phyloP scores from a whole-genome alignment of 768 basidiomycete species.

The Kockovaella imperatae region DNA sequence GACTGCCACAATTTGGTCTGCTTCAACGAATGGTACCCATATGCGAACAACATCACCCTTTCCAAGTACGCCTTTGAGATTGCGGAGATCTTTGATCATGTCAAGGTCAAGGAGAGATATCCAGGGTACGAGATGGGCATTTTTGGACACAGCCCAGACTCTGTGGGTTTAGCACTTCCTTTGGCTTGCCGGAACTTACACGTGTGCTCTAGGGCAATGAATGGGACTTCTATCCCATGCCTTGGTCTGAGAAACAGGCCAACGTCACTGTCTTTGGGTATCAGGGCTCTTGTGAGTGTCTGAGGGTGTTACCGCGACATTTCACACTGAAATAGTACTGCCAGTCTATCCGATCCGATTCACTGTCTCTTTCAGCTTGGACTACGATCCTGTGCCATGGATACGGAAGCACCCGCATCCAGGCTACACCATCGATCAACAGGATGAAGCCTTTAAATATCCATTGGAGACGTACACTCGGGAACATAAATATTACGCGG shows the following conservation, averaged over 20 bases:
- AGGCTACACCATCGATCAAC: slow-evolving; percentile 29
- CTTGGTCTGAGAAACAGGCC: slow-evolving; percentile 26
- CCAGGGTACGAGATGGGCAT: slow-evolving; percentile 34
- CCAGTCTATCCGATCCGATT: slow-evolving; percentile 42
- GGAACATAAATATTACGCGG: slow-evolving; percentile 27
- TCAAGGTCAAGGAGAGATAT: slow-evolving; percentile 20
- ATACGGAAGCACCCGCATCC: slow-evolving; percentile 36
- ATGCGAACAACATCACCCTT: slow-evolving; percentile 41
- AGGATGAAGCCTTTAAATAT: slow-evolving; percentile 10
- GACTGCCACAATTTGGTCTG: slow-evolving; percentile 40
- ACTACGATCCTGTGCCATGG: slow-evolving; percentile 1
- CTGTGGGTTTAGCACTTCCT: slow-evolving; percentile 15
- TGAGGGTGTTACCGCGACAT: neutral
- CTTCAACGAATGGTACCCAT: slow-evolving; percentile 39
- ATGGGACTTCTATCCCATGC: slow-evolving; percentile 42
- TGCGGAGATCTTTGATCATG: slow-evolving; percentile 34
- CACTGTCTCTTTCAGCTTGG: slow-evolving; percentile 23
- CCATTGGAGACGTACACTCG: slow-evolving; percentile 37
- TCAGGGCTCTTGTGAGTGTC: slow-evolving; percentile 38
- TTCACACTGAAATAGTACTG: neutral
- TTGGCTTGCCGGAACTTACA: neutral
- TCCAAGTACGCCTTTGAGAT: slow-evolving; percentile 44
- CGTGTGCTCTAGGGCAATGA: slow-evolving; percentile 28
- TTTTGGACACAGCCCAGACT: slow-evolving; percentile 43
- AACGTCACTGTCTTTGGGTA: slow-evolving; percentile 41